phyloP scores from a whole-genome alignment of 1,284 basidiomycete genomes.

The Ustilago hordei region DNA sequence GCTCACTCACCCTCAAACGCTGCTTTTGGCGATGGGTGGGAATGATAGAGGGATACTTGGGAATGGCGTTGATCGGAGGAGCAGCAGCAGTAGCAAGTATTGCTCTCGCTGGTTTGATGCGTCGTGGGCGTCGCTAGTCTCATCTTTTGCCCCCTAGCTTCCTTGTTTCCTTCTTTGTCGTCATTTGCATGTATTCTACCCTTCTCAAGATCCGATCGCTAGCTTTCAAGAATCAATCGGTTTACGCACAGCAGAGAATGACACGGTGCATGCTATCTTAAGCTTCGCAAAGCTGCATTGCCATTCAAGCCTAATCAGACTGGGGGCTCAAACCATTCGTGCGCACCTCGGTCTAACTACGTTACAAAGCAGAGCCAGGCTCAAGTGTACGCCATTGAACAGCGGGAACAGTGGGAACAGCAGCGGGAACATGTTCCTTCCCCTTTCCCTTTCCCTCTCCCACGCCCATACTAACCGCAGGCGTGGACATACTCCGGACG shows the following conservation, averaged over 20 bases:
- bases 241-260: background rate
- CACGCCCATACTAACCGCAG: slow-evolving; percentile 1
- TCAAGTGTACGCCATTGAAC: slow-evolving; percentile 33
- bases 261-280: too few relatives aligned
- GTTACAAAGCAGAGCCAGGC: too few relatives aligned
- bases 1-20: background rate
- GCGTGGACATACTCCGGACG: slow-evolving; percentile 14
- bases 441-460: background rate
- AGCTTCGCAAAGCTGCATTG: too few relatives aligned
- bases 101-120: slow-evolving; percentile 78
- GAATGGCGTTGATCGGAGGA: slow-evolving; percentile 92
- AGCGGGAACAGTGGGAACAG: slow-evolving; percentile 35
- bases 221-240: too few relatives aligned
- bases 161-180: too few relatives aligned
- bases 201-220: background rate
- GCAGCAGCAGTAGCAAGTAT: slow-evolving; percentile 87
- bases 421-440: slow-evolving; percentile 19
- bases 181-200: slow-evolving; percentile 22
- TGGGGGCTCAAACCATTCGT: background rate
- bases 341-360: background rate
- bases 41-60: slow-evolving; percentile 84
- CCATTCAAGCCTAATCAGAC: too few relatives aligned
- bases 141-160: background rate
- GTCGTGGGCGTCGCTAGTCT: slow-evolving; percentile 44
- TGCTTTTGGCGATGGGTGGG: background rate